Base-by-base conservation (phyloP, 352 stramenopile species). In the Pythium monospermum region DNA sequence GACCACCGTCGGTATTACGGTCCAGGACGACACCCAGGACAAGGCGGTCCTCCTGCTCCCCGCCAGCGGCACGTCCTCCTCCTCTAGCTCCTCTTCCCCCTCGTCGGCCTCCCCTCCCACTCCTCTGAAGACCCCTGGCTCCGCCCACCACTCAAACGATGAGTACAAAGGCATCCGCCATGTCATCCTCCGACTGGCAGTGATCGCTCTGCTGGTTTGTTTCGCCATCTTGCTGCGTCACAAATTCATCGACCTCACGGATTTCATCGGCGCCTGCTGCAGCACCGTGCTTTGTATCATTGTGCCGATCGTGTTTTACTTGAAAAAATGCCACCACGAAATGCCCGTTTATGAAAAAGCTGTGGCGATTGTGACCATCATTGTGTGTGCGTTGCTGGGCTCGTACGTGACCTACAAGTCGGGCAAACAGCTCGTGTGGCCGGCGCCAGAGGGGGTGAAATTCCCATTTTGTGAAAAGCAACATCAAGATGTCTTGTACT, bases 291-390 rank as follows among this genome's bases (percentile, higher is more conserved):
- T 66, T 39, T 88, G 74, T 59, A 83, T 85, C 33, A 77, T 86
- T 39, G 53, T 88, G 36, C 77, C 77, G 7, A 83, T 83, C 46
- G 58, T 73, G 35, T 85, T 88, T 59, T 88, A 88, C 73, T 56
- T 88, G 13, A 87, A 84, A 57, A 68, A 76, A 43, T 66, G 81
- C 41, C 80, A 72, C 71, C 41, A 65, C 31, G 46, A 47, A 21
- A 83, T 74, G 46, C 56, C 56, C 12, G 22, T 71, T 0, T 61
- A 64, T 38, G 73, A 85, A 54, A 53, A 54, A 19, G 50, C 58
- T 16, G 56, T 61, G 0, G 66, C 66, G 10, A 11, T 64, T 6
- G 2, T 80, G 2, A 58, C 83, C 23, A 53, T 87, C 8, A 35
- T 68, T 0, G 55, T 84, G 26, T 84, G 73, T 35, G 53, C 65